Evolutionary conservation across 148 eudicot genomes (phyloP).

Genomic region (Rhododendron griersonianum): DNA sequence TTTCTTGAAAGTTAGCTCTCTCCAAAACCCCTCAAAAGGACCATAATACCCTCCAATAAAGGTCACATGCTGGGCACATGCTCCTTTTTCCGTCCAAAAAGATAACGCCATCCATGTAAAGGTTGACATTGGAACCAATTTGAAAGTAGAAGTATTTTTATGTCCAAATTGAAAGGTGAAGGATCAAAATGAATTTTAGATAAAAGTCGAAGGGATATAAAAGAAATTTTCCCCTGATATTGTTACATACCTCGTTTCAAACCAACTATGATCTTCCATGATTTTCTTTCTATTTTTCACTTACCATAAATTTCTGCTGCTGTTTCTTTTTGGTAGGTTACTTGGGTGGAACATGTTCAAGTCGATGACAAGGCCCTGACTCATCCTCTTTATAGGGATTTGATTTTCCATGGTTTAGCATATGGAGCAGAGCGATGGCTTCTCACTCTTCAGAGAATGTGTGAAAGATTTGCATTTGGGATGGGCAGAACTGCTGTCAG

Average conservation of each 20-base stretch:
- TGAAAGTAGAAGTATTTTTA: no score
- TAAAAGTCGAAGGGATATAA: no score
- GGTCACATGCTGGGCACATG: no score
- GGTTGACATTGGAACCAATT: no score
- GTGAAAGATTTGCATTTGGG: constrained; percentile 8
- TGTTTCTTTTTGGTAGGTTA: constrained; percentile 13
- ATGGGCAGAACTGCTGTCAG: neutral
- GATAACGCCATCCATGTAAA: no score
- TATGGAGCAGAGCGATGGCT: constrained; percentile 20
- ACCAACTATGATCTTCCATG: neutral
- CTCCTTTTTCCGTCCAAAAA: no score
- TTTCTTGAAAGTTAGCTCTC: no score
- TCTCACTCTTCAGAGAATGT: constrained; percentile 6
- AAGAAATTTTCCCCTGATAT: neutral
- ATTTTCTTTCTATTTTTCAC: neutral
- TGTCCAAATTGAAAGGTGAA: no score
- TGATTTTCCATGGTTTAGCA: constrained; percentile 13
- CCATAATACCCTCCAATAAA: no score
- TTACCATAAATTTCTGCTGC: neutral
- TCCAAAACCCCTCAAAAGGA: no score
- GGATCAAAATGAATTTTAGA: no score
- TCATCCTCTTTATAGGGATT: constrained; percentile 19
- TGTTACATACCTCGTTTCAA: neutral
- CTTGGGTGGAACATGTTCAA: constrained; percentile 35
- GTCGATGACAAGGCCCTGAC: constrained; percentile 23